These are phyloP conservation scores for Noccaea caerulescens DNA, from an alignment of 345 rosid species.

Conservation along the genomic window DNA sequence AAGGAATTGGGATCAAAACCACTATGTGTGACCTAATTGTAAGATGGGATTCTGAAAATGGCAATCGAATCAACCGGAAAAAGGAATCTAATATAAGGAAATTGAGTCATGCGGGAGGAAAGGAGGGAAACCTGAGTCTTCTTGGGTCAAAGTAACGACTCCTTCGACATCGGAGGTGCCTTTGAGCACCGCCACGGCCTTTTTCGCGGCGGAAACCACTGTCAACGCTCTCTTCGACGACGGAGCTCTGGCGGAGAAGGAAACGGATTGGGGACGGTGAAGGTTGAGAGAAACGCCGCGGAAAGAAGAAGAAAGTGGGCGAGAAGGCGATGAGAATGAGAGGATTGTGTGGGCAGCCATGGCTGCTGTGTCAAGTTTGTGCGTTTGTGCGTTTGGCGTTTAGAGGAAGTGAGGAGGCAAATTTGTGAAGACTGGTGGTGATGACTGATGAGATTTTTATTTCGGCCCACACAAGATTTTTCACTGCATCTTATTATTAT, in stretches of 20 bases:
- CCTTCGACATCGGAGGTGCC: slow-evolving; percentile 86
- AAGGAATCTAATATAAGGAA: not conserved
- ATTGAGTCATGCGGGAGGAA: not conserved
- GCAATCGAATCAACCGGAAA: slow-evolving; percentile 10
- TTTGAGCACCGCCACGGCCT: slow-evolving; percentile 91
- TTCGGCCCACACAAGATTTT: not conserved
- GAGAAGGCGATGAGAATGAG: slow-evolving; percentile 42
- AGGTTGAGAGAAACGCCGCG: slow-evolving; percentile 59
- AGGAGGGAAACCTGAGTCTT: slow-evolving; percentile 54
- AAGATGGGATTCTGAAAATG: not conserved
- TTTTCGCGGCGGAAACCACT: slow-evolving; percentile 68
- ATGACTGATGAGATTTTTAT: not conserved
- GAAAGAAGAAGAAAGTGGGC: slow-evolving; percentile 38
- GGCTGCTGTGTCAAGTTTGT: slow-evolving; percentile 43
- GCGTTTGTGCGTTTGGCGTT: slow-evolving; percentile 38
- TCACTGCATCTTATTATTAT: too few relatives aligned
- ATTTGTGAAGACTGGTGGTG: too few relatives aligned
- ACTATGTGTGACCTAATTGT: not conserved
- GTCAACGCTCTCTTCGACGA: slow-evolving; percentile 53
- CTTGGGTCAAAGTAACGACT: slow-evolving; percentile 81
- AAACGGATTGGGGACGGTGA: slow-evolving; percentile 45
- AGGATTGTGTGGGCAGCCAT: slow-evolving; percentile 69
- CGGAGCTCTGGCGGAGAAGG: slow-evolving; percentile 47
- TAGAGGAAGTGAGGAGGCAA: slow-evolving; percentile 19
- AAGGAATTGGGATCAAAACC: not conserved